Base-by-base conservation (phyloP, 768 basidiomycete species). In the Mycena capillaripes region DNA sequence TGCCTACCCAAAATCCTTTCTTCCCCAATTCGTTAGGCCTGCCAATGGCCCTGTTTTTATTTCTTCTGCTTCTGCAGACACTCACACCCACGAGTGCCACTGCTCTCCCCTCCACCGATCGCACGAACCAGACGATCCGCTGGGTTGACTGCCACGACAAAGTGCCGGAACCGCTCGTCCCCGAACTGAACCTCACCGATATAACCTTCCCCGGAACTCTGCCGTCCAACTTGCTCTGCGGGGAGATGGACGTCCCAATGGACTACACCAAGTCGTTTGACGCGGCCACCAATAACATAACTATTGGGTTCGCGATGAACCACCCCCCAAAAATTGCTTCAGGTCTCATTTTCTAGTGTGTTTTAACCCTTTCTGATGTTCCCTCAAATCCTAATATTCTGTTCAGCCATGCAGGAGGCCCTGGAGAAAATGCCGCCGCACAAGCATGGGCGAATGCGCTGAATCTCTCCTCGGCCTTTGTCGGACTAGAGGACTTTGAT, bases 331-430 rank as follows among this genome's bases (percentile, higher is more conserved):
- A 68, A 19, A n/a, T n/a, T n/a, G 10, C 70, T 8, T 23, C 29
- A 0, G 70, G 70, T 12, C 36, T 72, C 2, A 38, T 72, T 14
- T 0, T 59, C 19, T 61, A 50, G 70, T 72, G 4, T 10, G 65
- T 42, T 32, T 34, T 29, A n/a, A n/a, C n/a, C n/a, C n/a, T n/a
- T n/a, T n/a, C n/a, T n/a, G n/a, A n/a, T n/a, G n/a, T n/a, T n/a
- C n/a, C n/a, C n/a, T n/a, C n/a, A n/a, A n/a, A n/a, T n/a, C n/a
- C n/a, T n/a, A n/a, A n/a, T n/a, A n/a, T n/a, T n/a, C n/a, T n/a
- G n/a, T n/a, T n/a, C n/a, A n/a, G n/a, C n/a, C n/a, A n/a, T 21
- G 21, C 55, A 68, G 75, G 72, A 23, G 75, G 75, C 1, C 75
- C 75, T 3, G 72, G 65, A 12, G 16, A 36, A 5, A 69, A 76